phyloP scores from a whole-genome alignment of 257 asterid genomes.

The Oldenlandia corymbosa region DNA sequence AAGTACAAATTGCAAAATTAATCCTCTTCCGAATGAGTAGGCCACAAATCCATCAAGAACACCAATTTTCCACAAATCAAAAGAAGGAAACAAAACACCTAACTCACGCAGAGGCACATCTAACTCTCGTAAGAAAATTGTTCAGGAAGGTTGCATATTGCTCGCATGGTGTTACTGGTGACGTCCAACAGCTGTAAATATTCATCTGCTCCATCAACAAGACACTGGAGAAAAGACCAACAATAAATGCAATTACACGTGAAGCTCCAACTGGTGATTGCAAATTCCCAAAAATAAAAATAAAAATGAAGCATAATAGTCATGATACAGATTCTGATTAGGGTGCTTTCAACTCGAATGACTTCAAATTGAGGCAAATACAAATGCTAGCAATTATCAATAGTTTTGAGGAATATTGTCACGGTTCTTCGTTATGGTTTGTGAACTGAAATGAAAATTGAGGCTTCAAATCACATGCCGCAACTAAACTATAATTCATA shows the following conservation, averaged over 20 bases:
- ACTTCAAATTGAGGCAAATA: not conserved
- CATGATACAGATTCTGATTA: not conserved
- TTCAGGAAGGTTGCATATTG: conserved; percentile 50
- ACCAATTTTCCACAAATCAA: too few relatives aligned
- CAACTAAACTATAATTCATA: too few relatives aligned
- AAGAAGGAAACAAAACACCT: too few relatives aligned
- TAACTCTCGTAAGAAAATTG: conserved; percentile 40
- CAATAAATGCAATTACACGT: not conserved
- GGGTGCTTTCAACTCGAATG: not conserved
- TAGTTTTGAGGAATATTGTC: too few relatives aligned
- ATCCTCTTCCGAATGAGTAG: too few relatives aligned
- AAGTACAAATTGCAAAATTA: too few relatives aligned
- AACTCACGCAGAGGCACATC: too few relatives aligned
- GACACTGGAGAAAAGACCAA: conserved; percentile 49
- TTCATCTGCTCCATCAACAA: conserved; percentile 92
- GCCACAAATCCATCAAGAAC: too few relatives aligned
- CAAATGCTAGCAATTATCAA: not conserved
- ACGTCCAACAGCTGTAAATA: conserved; percentile 87
- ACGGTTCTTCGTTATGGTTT: not conserved
- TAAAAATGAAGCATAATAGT: not conserved
- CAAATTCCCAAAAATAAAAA: not conserved
- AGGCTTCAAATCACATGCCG: not conserved
- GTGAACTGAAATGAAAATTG: not conserved
- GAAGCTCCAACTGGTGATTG: not conserved
- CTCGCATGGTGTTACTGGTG: conserved; percentile 65